Percentiles rank a stretch among this genome's conserved stretches.
phyloP scores from a whole-genome alignment of 2,329 filamentous ascomycete genomes.

The Whalleya microplaca region DNA sequence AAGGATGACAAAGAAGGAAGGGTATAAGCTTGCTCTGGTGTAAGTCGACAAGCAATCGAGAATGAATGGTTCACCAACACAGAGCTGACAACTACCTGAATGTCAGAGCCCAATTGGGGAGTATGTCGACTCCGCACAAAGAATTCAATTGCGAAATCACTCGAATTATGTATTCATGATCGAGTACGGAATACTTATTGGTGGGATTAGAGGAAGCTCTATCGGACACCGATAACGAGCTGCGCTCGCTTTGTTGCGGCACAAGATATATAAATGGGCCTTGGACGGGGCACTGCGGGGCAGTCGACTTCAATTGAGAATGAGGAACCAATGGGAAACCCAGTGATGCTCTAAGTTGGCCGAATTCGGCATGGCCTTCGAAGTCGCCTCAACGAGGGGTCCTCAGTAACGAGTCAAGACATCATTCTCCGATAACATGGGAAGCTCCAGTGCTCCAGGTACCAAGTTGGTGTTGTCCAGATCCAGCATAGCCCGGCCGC shows the following conservation, averaged over 20 bases:
- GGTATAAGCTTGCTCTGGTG: background rate
- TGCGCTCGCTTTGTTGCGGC: conserved; percentile 29
- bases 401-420: background rate
- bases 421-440: background rate
- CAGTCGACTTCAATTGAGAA: conserved; percentile 13
- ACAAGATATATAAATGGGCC: conserved; percentile 5
- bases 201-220: conserved; percentile 14
- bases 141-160: background rate
- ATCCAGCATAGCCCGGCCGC: background rate
- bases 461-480: background rate
- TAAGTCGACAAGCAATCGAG: background rate
- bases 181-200: background rate
- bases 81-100: background rate
- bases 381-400: background rate
- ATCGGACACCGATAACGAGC: conserved; percentile 23
- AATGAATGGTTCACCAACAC: background rate
- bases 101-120: no score
- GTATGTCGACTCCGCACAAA: no score
- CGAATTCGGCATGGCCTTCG: conserved; percentile 26
- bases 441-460: background rate
- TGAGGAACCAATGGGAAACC: conserved; percentile 16
- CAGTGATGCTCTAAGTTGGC: conserved; percentile 14
- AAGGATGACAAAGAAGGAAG: background rate
- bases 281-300: conserved; percentile 10
- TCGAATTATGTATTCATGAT: background rate